Evolutionary conservation across 345 rosid species (phyloP), one percentile per base, ranked within the genome.

Genomic region (Camelina laxa): DNA sequence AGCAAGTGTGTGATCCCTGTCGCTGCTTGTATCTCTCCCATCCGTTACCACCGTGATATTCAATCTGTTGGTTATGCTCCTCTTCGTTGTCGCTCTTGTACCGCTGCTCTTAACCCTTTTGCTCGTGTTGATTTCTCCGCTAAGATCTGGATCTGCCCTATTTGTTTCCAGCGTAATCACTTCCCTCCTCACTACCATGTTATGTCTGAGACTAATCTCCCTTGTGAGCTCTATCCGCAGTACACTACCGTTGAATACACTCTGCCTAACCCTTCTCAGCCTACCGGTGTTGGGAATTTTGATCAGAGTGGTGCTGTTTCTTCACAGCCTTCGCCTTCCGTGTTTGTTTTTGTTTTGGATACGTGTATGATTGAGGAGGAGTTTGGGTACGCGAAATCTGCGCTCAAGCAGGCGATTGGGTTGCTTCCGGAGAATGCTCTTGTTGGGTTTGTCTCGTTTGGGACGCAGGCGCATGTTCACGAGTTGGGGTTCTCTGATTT

Each of bases 131-230:
- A 96, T 76, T 89, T 88, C 85, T 31, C 82, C 0, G 98, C 92
- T 62, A 92, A 88, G 96, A 87, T 92, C 88, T 96, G 99, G 99
- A 96, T 89, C 90, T 96, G 99, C 64, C 98, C 98, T 5, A 85
- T 96, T 82, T 96, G 99, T 41, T 96, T 60, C 80, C 97, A 90
- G 72, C 89, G 99, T 33, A 96, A 88, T 65, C 92, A 88, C 60
- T 92, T 96, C 60, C 98, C 99, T 13, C 88, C 94, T 11, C 92
- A 92, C 65, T 96, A 96, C 65, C 73, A 85, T 51, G 77, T 76
- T 77, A 91, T 96, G 83, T 96, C 99, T 36, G 98, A 92, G 65
- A 87, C 91, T 15, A 90, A 92, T 79, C 85, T 92, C 56, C 97
- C 97, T 31, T 85, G 92, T 47, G 99, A 96, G 82, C 91, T 95